Base-by-base conservation (phyloP, 345 rosid species). In the Populus ilicifolia region DNA sequence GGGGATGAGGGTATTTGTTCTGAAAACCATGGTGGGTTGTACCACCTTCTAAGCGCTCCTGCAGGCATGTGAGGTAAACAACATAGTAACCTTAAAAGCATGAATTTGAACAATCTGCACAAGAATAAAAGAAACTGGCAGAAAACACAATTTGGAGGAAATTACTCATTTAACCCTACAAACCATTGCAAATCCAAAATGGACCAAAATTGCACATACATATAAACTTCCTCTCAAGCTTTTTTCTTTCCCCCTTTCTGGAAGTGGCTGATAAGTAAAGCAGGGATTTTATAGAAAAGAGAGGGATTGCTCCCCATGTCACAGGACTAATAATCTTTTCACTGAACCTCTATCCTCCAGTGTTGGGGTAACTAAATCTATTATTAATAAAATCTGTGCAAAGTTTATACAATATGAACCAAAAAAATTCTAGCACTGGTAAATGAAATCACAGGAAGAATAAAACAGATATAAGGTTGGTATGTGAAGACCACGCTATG, bases 21-120 rank as follows among this genome's bases (percentile, higher is more conserved):
- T 17, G 82, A 77, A 72, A 70, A 88, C 95, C 97, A 92, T 27
- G 88, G 75, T 43, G 97, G 91, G 85, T 92, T 90, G 67, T 88
- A 90, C 97, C 97, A 92, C 76, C 97, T 89, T 81, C 90, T 86
- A 79, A 90, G 89, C 23, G 70, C 89, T 83, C 92, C 94, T 90
- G 86, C 82, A 83, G 68, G 73, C 71, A 71, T 75, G 67, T 38
- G 56, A 69, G 38, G 79, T 52, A 71, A 27, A 77, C 10, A 17
- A 33, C 41, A 17, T 5, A 43, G 44, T 16, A 66, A 46, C 46
- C 13, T 66, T 46, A n/a, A 25, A 67, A 27, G 67, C 77, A 72
- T 30, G 44, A 39, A 48, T 39, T 39, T 7, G 69, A 56, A 68
- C 10, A 30, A 21, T 21, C 4, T 1, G 30, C 1, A 68, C 18